These are phyloP conservation scores for Dryas drummondii DNA, from an alignment of 306 rosid species.

Conservation along the genomic window DNA sequence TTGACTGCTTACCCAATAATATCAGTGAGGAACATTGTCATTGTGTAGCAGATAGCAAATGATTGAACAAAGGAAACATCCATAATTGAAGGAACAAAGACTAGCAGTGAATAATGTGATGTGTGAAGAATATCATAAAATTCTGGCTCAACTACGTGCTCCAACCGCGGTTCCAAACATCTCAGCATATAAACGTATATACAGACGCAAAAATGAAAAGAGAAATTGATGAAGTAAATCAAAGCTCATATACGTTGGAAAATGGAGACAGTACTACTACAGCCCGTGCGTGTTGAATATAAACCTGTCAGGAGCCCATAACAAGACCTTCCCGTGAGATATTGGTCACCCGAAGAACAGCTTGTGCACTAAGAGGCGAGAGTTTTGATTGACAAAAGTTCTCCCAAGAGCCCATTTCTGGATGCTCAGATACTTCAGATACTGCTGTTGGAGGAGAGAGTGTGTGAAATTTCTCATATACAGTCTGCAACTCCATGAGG, in stretches of 20 bases:
- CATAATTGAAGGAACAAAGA: conserved; percentile 1
- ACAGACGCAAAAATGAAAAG: conserved; percentile 38
- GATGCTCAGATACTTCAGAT: conserved; percentile 27
- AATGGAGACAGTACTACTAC: conserved; percentile 18
- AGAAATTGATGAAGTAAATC: conserved; percentile 43
- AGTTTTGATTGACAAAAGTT: conserved; percentile 81
- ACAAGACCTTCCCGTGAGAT: conserved; percentile 70
- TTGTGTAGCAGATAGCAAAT: background rate
- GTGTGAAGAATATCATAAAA: conserved; percentile 26
- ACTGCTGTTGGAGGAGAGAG: conserved; percentile 37
- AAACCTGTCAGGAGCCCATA: conserved; percentile 52
- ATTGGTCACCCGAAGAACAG: conserved; percentile 86
- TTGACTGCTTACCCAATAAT: conserved; percentile 5
- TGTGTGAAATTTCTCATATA: conserved; percentile 57
- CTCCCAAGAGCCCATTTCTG: conserved; percentile 76
- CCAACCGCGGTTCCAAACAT: conserved; percentile 46
- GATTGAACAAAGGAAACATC: background rate
- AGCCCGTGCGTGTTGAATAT: conserved; percentile 20
- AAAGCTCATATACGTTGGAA: conserved; percentile 34
- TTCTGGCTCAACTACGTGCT: conserved; percentile 53
- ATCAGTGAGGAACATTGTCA: conserved; percentile 10
- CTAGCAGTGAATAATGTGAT: background rate
- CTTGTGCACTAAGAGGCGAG: conserved; percentile 92
- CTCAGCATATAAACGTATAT: conserved; percentile 59
- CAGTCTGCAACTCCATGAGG: conserved; percentile 78